Percentiles rank a stretch among this genome's conserved stretches.
Conservation (phyloP, 208 protist species). For the Phytomonas sp. region DNA sequence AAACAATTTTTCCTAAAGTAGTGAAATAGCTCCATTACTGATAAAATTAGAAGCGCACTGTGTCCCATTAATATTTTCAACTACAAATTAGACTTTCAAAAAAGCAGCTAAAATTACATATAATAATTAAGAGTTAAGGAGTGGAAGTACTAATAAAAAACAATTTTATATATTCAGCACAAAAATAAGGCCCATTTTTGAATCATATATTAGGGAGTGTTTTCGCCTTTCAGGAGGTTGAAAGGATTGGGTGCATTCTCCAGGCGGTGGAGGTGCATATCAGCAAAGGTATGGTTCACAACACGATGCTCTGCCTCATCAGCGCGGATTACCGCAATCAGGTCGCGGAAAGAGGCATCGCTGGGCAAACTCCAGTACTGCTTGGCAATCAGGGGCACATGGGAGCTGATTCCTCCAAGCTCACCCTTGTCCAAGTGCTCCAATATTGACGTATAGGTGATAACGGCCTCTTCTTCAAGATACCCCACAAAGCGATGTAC, state of each 20-base stretch:
- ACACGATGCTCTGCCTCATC: conserved; percentile 83
- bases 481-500: neutral
- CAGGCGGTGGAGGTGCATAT: conserved; percentile 21
- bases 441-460: conserved; percentile 25
- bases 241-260: neutral
- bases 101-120: neutral
- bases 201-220: neutral
- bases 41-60: neutral
- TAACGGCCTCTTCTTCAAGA: conserved; percentile 4
- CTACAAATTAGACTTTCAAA: neutral
- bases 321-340: conserved; percentile 56
- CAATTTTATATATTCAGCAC: neutral
- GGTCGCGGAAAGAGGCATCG: conserved; percentile 53
- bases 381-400: conserved; percentile 67
- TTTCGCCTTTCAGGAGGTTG: neutral
- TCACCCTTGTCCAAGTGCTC: conserved; percentile 24
- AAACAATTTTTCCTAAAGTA: neutral
- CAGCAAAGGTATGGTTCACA: conserved; percentile 74
- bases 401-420: conserved; percentile 13
- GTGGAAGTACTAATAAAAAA: neutral
- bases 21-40: neutral
- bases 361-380: conserved; percentile 63
- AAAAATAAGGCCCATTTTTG: neutral
- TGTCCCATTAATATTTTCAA: neutral
- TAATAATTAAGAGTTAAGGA: neutral